Conservation (phyloP, 208 protist genomes). For the Acanthamoeba lenticulata region DNA sequence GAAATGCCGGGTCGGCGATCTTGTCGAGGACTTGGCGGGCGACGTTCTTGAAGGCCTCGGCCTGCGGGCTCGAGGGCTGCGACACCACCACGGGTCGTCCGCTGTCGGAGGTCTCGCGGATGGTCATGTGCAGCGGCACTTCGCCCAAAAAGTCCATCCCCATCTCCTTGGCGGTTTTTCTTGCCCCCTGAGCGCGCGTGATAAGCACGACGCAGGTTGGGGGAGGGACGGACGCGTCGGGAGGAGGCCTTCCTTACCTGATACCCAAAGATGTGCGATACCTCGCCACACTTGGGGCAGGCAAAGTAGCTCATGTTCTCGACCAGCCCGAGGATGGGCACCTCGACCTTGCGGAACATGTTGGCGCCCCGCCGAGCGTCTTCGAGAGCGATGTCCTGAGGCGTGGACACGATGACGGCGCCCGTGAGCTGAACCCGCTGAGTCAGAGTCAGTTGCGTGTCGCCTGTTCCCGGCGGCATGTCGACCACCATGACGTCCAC, state of each 20-base stretch:
- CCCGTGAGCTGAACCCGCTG: slow-evolving; percentile 86
- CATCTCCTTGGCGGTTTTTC: slow-evolving; percentile 90
- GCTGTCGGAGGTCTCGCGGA: slow-evolving; percentile 93
- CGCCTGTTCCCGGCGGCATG: slow-evolving; percentile 87
- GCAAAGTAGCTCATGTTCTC: slow-evolving; percentile 98
- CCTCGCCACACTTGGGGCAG: slow-evolving; percentile 92
- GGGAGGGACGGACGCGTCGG: not conserved
- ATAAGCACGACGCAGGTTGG: not conserved
- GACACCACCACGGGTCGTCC: slow-evolving; percentile 90
- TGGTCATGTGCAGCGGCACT: slow-evolving; percentile 92
- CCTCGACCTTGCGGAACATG: slow-evolving; percentile 95
- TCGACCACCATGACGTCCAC: slow-evolving; percentile 87
- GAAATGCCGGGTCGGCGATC: not conserved
- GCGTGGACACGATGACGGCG: slow-evolving; percentile 96
- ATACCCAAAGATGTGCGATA: slow-evolving; percentile 94
- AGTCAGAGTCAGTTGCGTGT: slow-evolving; percentile 86
- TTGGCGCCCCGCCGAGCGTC: slow-evolving; percentile 89
- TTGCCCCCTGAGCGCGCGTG: slow-evolving; percentile 83
- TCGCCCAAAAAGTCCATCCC: slow-evolving; percentile 92
- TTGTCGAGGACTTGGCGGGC: slow-evolving; percentile 35
- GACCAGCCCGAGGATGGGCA: slow-evolving; percentile 94
- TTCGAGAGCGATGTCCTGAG: slow-evolving; percentile 94
- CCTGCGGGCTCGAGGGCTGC: slow-evolving; percentile 37
- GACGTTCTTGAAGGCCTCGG: slow-evolving; percentile 41
- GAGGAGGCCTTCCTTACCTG: not conserved